These are phyloP conservation scores for Phytopythium mirpurense DNA, from an alignment of 352 stramenopile species.

Conservation along the genomic window DNA sequence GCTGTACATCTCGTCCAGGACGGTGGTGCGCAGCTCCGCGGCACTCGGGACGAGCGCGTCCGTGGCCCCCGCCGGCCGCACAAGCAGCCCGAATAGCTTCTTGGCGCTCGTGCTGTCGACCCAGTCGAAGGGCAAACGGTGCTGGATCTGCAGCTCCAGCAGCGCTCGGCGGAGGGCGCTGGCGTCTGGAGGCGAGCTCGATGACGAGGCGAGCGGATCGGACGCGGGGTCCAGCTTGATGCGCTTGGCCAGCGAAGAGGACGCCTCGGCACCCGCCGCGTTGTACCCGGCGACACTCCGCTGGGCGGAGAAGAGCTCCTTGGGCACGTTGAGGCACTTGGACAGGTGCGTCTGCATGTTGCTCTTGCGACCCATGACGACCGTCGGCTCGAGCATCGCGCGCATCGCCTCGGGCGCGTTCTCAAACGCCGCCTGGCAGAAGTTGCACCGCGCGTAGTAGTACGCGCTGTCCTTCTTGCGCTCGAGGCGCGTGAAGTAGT, in stretches of 20 bases:
- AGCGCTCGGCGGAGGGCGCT: conserved; percentile 26
- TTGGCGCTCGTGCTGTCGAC: conserved; percentile 44
- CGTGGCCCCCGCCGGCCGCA: conserved; percentile 8
- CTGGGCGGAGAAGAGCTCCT: conserved; percentile 26
- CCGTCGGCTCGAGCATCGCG: conserved; percentile 37
- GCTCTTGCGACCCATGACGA: conserved; percentile 70
- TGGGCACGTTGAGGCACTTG: conserved; percentile 69
- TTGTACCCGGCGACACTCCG: conserved; percentile 13
- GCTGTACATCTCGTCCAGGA: conserved; percentile 36
- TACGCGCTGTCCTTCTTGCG: conserved; percentile 70
- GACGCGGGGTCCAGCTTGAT: conserved; percentile 8
- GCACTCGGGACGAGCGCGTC: conserved; percentile 23
- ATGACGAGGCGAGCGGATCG: neutral
- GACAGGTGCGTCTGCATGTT: conserved; percentile 84
- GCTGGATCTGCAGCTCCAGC: conserved; percentile 57
- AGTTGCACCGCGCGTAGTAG: conserved; percentile 77
- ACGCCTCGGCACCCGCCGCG: neutral
- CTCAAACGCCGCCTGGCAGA: conserved; percentile 66
- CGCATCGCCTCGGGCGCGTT: conserved; percentile 42
- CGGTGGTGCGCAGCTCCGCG: conserved; percentile 28
- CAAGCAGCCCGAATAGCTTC: conserved; percentile 35
- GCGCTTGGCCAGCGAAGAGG: conserved; percentile 18
- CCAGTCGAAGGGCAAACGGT: conserved; percentile 64
- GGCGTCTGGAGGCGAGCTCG: conserved; percentile 1
- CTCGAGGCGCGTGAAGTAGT: conserved; percentile 74